Base-by-base conservation (phyloP, 495 filamentous ascomycete species). In the Aspergillus biplanus region DNA sequence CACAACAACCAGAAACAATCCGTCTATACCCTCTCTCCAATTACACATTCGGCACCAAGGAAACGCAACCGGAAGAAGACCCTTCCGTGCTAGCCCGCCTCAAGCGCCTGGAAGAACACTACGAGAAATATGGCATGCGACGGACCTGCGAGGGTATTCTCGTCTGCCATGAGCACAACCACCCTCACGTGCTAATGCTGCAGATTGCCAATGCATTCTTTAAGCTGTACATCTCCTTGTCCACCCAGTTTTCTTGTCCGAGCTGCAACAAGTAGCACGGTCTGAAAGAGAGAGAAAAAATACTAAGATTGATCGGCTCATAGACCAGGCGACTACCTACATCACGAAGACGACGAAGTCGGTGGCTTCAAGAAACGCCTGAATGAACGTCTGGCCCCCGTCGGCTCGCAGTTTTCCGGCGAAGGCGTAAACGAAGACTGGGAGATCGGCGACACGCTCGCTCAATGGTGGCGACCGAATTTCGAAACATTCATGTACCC, bases 401-500 rank as follows among this genome's bases (percentile, higher is more conserved):
- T 94, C 6, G 93, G 93, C 34, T 90, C 87, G 42, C 88, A 96
- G 55, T 92, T 93, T 76, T 89, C 88, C 44, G 92, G 93, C 59
- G 88, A 95, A 73, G 91, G 92, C 63, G 91, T 91, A 7, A 92
- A 90, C 61, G 86, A 89, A 61, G 92, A 96, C 66, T 99, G 95
- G 95, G 84, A 96, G 71, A 89, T 99, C 72, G 91, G 89, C 61
- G 93, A 97, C 68, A 96, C 92, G 4, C 84, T 99, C 52, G 94
- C 95, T 42, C 93, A 97, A 79, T 99, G 96, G 95, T 99, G 93
- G 93, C 83, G 95, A 33, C 95, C 95, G 47, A 98, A 97, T 78
- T 97, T 98, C 71, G 95, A 99, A 81, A 99, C 95, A 1, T 98
- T 97, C 82, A 97, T 97, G 95, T 99, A 99, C 75, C 95, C 95